Base-by-base conservation (phyloP, 768 basidiomycete species). In the Epithele typhae region DNA sequence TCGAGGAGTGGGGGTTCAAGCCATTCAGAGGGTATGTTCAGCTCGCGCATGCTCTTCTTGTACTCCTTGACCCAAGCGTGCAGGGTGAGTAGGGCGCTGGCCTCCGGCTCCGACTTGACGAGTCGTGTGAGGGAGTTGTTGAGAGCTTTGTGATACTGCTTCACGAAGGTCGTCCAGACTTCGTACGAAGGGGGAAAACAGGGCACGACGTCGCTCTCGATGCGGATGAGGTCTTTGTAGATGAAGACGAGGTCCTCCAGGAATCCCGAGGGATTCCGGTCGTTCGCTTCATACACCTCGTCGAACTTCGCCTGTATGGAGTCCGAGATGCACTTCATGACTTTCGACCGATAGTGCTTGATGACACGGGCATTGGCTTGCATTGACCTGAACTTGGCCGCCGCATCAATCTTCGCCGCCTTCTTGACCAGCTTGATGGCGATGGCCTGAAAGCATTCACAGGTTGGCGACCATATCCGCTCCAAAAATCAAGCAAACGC, bases 31-130 rank as follows among this genome's bases (percentile, higher is more conserved):
- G 92, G 76, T 21, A 98, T 75, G 37, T 84, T 81, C 41, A 98
- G 81, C 58, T 97, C 93, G 65, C 91, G 92, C 93, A 97, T 97
- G 59, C 81, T 89, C 61, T 81, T 78, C 68, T 87, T 85, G 72
- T 98, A 97, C 61, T 97, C 88, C 68, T 97, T 98, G 42, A 96
- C 75, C 92, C 93, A 97, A 5, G 86, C 88, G 54, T 91, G 88
- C 22, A 99, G 76, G 19, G 81, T 76, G 3, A 99, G 79, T 22
- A 98, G 74, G 15, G 83, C 78, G 56, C 82, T 87, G n/a, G 96
- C 95, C 45, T 93, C 94, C 2, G 89, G 86, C 36, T 84, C 87
- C 0, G 82, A 75, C 4, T 72, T 74, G 21, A 90, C 72, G 30
- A 94, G 77, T 47, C 69, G 75, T 56, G 82, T 81, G 57, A 99